Evolutionary conservation across 108 stramenopile genomes (phyloP).

Genomic region (Pinguiococcus pyrenoidosus): DNA sequence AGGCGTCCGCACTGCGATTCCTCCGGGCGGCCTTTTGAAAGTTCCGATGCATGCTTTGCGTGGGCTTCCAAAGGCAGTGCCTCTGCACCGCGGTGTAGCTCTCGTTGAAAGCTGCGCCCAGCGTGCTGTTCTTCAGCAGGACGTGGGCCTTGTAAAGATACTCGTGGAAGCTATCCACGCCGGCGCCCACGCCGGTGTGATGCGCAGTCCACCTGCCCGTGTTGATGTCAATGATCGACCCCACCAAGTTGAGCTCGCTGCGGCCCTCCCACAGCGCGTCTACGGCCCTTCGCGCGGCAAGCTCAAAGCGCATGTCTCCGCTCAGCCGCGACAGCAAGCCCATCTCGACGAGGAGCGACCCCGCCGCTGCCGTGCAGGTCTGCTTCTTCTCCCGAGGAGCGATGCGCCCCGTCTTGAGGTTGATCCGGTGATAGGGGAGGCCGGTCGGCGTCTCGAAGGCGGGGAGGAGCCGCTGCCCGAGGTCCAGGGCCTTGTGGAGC

Average conservation of each 20-base stretch:
- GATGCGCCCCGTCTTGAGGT: conserved; percentile 20
- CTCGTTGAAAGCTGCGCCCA: conserved; percentile 7
- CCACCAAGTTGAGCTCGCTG: conserved; percentile 14
- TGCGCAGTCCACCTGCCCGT: conserved; percentile 22
- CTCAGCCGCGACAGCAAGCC: conserved; percentile 26
- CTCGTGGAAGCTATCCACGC: conserved; percentile 44
- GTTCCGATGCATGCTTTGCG: too few species aligned
- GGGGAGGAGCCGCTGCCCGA: conserved; percentile 36
- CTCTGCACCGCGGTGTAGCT: conserved; percentile 16
- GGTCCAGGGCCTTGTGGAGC: conserved; percentile 28
- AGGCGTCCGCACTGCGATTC: too few species aligned
- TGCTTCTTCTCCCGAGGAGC: conserved; percentile 15
- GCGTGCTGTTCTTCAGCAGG: conserved; percentile 13
- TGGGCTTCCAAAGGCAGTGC: conserved; percentile 5
- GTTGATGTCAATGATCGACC: conserved; percentile 19
- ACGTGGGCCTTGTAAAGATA: conserved; percentile 38
- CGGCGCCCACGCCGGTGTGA: conserved; percentile 29
- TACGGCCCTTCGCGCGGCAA: conserved; percentile 24
- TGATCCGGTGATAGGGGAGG: conserved; percentile 37
- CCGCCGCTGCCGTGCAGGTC: conserved; percentile 44
- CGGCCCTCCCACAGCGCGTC: conserved; percentile 26
- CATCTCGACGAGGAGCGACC: conserved; percentile 41
- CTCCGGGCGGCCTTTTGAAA: too few species aligned
- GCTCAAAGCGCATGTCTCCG: conserved; percentile 18
- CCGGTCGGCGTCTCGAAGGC: conserved; percentile 39